These are phyloP conservation scores for Yamadazyma philogaea DNA, from an alignment of 805 yeast genomes.

Conservation along the genomic window DNA sequence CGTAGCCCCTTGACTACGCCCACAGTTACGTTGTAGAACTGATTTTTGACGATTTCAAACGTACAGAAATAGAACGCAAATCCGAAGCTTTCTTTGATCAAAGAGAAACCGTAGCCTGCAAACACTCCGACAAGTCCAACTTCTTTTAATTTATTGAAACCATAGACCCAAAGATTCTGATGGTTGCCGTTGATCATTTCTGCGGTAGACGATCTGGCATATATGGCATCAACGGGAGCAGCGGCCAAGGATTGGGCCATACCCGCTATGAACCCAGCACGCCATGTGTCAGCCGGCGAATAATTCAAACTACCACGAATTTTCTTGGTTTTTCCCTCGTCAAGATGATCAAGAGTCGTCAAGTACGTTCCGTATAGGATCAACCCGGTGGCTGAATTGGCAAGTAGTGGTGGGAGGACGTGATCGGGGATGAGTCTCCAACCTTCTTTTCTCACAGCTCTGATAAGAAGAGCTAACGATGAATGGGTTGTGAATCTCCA, in stretches of 20 bases:
- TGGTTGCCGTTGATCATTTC: constrained; percentile 68
- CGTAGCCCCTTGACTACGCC: constrained; percentile 43
- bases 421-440: constrained; percentile 85
- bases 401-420: constrained; percentile 81
- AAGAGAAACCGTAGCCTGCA: constrained; percentile 81
- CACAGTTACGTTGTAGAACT: constrained; percentile 51
- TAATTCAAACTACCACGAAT: constrained; percentile 16
- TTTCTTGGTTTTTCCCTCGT: constrained; percentile 13
- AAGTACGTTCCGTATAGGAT: constrained; percentile 83
- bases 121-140: constrained; percentile 82
- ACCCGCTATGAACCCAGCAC: constrained; percentile 86
- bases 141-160: constrained; percentile 60
- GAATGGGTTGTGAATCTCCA: constrained; percentile 69
- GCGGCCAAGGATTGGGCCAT: constrained; percentile 85
- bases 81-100: constrained; percentile 75
- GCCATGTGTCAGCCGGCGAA: constrained; percentile 53
- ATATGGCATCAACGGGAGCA: constrained; percentile 90
- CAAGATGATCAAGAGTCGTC: constrained; percentile 41
- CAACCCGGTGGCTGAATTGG: constrained; percentile 86
- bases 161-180: constrained; percentile 75
- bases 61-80: constrained; percentile 82
- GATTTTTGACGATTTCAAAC: constrained; percentile 75
- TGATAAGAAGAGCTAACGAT: constrained; percentile 66
- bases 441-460: constrained; percentile 73
- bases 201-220: constrained; percentile 72